A percentile compares a stretch with the other conserved stretches of the same genome.
These are phyloP conservation scores for Telfairia occidentalis DNA, from an alignment of 331 rosid genomes.

Conservation along the genomic window DNA sequence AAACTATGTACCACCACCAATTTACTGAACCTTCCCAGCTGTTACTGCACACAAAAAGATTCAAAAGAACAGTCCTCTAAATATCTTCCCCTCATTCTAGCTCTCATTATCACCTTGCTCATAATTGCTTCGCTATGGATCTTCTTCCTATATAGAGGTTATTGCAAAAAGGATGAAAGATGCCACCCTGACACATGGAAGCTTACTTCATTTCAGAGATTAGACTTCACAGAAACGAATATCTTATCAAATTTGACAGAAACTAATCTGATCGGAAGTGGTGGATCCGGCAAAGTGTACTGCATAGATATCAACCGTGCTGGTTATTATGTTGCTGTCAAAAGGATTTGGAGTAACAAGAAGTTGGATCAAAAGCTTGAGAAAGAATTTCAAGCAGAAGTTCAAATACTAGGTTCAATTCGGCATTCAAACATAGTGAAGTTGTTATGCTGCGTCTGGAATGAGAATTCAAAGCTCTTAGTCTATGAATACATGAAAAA, in stretches of 20 bases:
- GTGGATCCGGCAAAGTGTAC: slow-evolving; percentile 75
- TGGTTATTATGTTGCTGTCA: slow-evolving; percentile 56
- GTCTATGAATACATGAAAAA: slow-evolving; percentile 66
- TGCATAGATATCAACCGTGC: slow-evolving; percentile 25
- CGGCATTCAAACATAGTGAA: slow-evolving; percentile 78
- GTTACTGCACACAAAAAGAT: slow-evolving; percentile 21
- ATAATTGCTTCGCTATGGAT: slow-evolving; percentile 19
- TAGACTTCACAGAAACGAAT: slow-evolving; percentile 46
- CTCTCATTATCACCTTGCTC: slow-evolving; percentile 13
- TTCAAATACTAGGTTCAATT: slow-evolving; percentile 44
- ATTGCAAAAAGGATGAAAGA: slow-evolving; percentile 16
- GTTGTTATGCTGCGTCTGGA: slow-evolving; percentile 51
- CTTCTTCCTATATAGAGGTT: slow-evolving; percentile 8
- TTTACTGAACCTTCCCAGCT: slow-evolving; percentile 28
- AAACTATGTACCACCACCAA: slow-evolving; percentile 34
- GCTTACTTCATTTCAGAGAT: slow-evolving; percentile 58
- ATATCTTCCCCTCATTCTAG: slow-evolving; percentile 32
- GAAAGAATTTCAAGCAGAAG: slow-evolving; percentile 58
- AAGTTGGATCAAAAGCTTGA: slow-evolving; percentile 44
- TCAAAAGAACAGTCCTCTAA: slow-evolving; percentile 29
- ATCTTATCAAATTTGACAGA: slow-evolving; percentile 49
- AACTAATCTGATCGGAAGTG: slow-evolving; percentile 51
- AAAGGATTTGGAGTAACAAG: slow-evolving; percentile 36
- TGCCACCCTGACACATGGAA: slow-evolving; percentile 44
- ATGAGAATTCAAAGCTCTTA: slow-evolving; percentile 46